Percentiles rank a stretch among this genome's conserved stretches.
These are phyloP conservation scores for Globisporangium uncinulatum DNA, from an alignment of 352 stramenopile genomes.

Conservation along the genomic window DNA sequence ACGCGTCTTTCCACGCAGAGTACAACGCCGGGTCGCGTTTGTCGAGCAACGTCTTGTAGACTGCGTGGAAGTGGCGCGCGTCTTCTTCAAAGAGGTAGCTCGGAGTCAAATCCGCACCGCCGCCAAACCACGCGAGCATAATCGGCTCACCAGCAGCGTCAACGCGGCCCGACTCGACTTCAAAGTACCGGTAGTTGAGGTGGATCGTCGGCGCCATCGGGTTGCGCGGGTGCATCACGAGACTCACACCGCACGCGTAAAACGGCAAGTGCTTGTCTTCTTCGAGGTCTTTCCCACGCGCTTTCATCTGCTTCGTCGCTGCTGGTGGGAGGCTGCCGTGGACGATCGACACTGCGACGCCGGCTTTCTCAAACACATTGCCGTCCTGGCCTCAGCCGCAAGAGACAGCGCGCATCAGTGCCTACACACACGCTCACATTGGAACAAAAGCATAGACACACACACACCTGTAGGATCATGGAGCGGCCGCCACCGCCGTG, in stretches of 20 bases:
- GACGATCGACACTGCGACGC: conserved; percentile 96
- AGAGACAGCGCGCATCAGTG: conserved; percentile 1
- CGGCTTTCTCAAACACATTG: conserved; percentile 97
- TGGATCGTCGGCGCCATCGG: conserved; percentile 95
- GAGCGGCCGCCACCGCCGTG: conserved; percentile 94
- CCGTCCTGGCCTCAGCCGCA: conserved; percentile 56
- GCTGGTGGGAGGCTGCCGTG: conserved; percentile 93
- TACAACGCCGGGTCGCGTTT: conserved; percentile 93
- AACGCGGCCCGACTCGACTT: conserved; percentile 83
- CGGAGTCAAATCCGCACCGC: conserved; percentile 96
- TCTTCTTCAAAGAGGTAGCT: conserved; percentile 96
- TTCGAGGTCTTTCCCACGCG: conserved; percentile 66
- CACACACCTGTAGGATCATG: conserved; percentile 80
- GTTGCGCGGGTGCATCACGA: conserved; percentile 96
- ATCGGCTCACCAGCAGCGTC: conserved; percentile 76
- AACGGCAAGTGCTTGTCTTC: conserved; percentile 88
- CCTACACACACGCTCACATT: background rate
- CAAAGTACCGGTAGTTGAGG: conserved; percentile 98
- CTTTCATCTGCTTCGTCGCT: conserved; percentile 77
- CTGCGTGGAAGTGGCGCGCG: conserved; percentile 96
- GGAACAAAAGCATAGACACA: background rate
- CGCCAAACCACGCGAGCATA: conserved; percentile 93
- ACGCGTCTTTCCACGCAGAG: conserved; percentile 95
- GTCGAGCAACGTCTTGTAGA: conserved; percentile 93
- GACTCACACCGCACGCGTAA: conserved; percentile 94